Conservation (phyloP, 768 basidiomycete species). For the Mycena rebaudengoi region DNA sequence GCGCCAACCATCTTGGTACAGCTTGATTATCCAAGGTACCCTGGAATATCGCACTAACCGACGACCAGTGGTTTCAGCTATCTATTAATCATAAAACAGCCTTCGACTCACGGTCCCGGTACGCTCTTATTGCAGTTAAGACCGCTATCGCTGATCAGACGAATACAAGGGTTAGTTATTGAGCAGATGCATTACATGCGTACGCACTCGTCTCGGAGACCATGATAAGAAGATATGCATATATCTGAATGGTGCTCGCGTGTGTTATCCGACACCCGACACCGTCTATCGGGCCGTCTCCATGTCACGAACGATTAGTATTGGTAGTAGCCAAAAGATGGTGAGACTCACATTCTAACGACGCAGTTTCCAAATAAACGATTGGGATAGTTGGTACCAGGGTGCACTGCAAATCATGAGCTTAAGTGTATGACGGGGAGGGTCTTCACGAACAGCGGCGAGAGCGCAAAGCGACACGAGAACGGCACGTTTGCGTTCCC, state of each 20-base stretch:
- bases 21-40: conserved; percentile 44
- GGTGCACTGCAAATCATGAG: conserved; percentile 32
- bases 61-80: too few relatives aligned
- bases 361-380: conserved; percentile 42
- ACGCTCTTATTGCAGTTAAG: conserved; percentile 46
- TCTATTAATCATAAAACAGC: too few relatives aligned
- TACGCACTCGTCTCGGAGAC: conserved; percentile 50
- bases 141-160: conserved; percentile 44
- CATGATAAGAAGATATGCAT: conserved; percentile 48
- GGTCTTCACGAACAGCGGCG: conserved; percentile 26
- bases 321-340: neutral
- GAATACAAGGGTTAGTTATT: neutral
- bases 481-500: conserved; percentile 47
- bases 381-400: conserved; percentile 42
- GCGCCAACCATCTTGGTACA: conserved; percentile 50
- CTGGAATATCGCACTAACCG: conserved; percentile 43
- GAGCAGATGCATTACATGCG: neutral
- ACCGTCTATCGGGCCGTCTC: conserved; percentile 28
- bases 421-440: neutral
- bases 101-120: conserved; percentile 44
- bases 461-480: conserved; percentile 40
- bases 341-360: conserved; percentile 42
- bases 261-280: conserved; percentile 43
- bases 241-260: conserved; percentile 47
- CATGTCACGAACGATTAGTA: neutral